Evolutionary conservation across 768 basidiomycete genomes (phyloP).

Genomic region (Boletus fagicola): DNA sequence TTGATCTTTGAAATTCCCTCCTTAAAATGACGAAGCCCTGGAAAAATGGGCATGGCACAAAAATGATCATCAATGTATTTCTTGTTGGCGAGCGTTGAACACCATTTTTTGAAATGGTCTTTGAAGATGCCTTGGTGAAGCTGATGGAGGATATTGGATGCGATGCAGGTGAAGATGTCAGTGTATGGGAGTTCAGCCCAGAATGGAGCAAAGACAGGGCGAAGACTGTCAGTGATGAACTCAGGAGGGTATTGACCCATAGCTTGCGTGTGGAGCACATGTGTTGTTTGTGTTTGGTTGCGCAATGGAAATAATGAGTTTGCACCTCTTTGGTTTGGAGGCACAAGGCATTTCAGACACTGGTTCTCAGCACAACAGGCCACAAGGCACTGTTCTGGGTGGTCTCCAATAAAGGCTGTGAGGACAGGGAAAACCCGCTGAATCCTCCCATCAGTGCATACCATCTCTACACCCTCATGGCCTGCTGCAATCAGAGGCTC

Average conservation of each 20-base stretch:
- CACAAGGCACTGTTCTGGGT: neutral
- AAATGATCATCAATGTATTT: neutral
- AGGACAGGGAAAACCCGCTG: neutral
- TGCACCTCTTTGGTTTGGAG: neutral
- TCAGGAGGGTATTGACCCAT: neutral
- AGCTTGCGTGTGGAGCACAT: neutral
- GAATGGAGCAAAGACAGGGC: neutral
- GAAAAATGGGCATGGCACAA: neutral
- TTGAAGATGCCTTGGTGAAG: neutral
- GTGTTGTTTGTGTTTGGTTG: neutral
- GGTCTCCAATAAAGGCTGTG: neutral
- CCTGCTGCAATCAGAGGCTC: neutral
- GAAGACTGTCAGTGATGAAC: neutral
- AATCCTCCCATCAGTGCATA: neutral
- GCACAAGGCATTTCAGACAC: neutral
- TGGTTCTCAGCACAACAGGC: neutral
- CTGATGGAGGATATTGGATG: neutral
- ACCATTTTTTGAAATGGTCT: neutral
- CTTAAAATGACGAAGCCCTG: neutral
- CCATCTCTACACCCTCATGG: neutral
- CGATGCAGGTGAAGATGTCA: neutral
- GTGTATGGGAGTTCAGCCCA: neutral
- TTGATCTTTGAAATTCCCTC: neutral
- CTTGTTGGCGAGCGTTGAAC: neutral
- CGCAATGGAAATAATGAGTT: neutral